Conservation (phyloP, 306 rosid genomes). For the Sesbania bispinosa region DNA sequence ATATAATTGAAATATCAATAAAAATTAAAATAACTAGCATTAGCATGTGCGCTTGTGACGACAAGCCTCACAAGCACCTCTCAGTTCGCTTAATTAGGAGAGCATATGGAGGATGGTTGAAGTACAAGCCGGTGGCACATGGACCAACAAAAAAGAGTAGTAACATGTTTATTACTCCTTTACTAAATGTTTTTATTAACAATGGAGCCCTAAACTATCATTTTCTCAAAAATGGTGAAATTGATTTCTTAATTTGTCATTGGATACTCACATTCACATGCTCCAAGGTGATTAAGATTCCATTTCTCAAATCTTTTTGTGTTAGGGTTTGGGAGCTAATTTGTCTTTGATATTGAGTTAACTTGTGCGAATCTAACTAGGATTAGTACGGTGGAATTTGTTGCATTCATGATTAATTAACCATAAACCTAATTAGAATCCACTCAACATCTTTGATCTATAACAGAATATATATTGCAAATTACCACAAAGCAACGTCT, state of each 20-base stretch:
- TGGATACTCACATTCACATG: constrained; percentile 19
- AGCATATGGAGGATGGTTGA: neutral
- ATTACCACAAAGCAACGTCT: neutral
- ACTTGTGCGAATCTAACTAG: neutral
- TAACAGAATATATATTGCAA: neutral
- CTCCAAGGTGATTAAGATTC: neutral
- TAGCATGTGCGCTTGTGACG: no score
- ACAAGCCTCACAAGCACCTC: no score
- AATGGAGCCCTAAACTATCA: neutral
- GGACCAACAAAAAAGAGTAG: neutral
- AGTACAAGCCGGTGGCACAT: constrained; percentile 13
- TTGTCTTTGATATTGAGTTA: neutral
- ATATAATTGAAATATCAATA: no score
- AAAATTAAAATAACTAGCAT: no score
- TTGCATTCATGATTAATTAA: neutral
- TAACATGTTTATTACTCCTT: neutral
- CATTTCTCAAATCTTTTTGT: neutral
- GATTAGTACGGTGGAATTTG: neutral
- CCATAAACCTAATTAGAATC: neutral
- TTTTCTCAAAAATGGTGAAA: neutral
- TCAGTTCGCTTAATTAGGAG: neutral
- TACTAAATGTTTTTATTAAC: neutral
- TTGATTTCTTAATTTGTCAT: constrained; percentile 4
- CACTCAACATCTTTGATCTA: no score
- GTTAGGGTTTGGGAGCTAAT: neutral